Conservation (phyloP, 2,329 filamentous ascomycete species). For the Fusarium nematophilum region DNA sequence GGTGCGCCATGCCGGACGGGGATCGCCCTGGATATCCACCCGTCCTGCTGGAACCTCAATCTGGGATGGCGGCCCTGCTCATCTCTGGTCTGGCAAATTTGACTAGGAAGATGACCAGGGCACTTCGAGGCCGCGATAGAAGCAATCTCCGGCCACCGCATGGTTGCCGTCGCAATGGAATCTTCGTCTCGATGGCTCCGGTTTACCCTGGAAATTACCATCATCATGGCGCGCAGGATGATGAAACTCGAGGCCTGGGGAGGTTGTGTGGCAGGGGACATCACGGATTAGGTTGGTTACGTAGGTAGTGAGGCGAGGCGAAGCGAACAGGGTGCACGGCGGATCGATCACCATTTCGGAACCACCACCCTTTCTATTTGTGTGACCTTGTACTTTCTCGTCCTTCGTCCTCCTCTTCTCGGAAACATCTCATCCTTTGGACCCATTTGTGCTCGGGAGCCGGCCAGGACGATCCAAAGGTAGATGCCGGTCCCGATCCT, state of each 20-base stretch:
- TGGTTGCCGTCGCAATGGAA: slow-evolving; percentile 40
- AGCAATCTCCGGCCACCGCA: slow-evolving; percentile 42
- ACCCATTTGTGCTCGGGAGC: slow-evolving; percentile 9
- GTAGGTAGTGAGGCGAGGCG: slow-evolving; percentile 23
- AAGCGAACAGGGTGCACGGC: slow-evolving; percentile 13
- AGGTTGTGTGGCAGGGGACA: slow-evolving; percentile 22
- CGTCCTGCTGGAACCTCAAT: slow-evolving; percentile 37
- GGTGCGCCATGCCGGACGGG: slow-evolving; percentile 21
- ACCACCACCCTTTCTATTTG: background rate
- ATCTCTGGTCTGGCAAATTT: slow-evolving; percentile 36
- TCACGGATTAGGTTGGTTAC: slow-evolving; percentile 28
- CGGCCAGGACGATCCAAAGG: slow-evolving; percentile 2
- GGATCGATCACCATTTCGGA: slow-evolving; percentile 1
- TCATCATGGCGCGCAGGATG: slow-evolving; percentile 36
- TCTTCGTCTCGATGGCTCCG: slow-evolving; percentile 24
- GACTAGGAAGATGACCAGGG: slow-evolving; percentile 28
- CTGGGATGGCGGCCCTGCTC: slow-evolving; percentile 37
- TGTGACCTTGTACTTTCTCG: slow-evolving; percentile 1
- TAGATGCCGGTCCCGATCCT: slow-evolving; percentile 14
- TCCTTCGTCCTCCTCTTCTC: slow-evolving; percentile 1
- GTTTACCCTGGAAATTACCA: slow-evolving; percentile 42
- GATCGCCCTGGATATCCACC: slow-evolving; percentile 39
- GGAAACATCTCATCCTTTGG: background rate
- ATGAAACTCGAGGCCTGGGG: slow-evolving; percentile 37
- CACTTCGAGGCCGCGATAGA: slow-evolving; percentile 23